A percentile compares a stretch with the other conserved stretches of the same genome.
Evolutionary conservation across 495 filamentous ascomycete genomes (phyloP).

Genomic region (Neurospora sublineolata): DNA sequence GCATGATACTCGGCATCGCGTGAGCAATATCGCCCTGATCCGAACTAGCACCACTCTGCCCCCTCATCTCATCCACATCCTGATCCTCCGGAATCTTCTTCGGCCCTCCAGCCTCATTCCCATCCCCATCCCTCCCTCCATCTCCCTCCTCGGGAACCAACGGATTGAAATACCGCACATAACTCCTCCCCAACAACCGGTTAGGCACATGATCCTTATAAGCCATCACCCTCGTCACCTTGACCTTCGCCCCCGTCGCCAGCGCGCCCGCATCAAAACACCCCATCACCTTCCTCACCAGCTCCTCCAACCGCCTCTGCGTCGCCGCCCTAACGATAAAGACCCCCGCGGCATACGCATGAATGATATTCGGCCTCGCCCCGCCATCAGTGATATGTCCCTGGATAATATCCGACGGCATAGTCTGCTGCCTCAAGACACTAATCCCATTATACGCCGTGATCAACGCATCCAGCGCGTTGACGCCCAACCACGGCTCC

Average conservation of each 20-base stretch:
- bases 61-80: constrained; percentile 37
- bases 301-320: constrained; percentile 31
- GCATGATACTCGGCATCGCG: constrained; percentile 48
- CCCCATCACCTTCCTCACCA: constrained; percentile 39
- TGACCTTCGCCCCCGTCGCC: constrained; percentile 47
- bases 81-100: constrained; percentile 30
- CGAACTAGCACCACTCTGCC: constrained; percentile 44
- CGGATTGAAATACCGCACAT: constrained; percentile 39
- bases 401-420: constrained; percentile 49
- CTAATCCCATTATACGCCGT: constrained; percentile 51
- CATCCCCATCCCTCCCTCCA: neutral
- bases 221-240: constrained; percentile 32
- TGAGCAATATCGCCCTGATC: constrained; percentile 56
- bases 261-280: constrained; percentile 51
- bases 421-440: constrained; percentile 51
- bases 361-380: constrained; percentile 50
- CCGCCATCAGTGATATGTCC: constrained; percentile 49
- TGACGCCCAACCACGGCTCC: constrained; percentile 53
- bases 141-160: neutral
- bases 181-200: constrained; percentile 41
- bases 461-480: constrained; percentile 52
- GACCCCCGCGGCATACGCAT: constrained; percentile 41
- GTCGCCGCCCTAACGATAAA: constrained; percentile 43
- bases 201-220: constrained; percentile 55
- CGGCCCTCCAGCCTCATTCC: neutral